phyloP scores from a whole-genome alignment of 768 basidiomycete species.

The Cyclocybe cylindracea region DNA sequence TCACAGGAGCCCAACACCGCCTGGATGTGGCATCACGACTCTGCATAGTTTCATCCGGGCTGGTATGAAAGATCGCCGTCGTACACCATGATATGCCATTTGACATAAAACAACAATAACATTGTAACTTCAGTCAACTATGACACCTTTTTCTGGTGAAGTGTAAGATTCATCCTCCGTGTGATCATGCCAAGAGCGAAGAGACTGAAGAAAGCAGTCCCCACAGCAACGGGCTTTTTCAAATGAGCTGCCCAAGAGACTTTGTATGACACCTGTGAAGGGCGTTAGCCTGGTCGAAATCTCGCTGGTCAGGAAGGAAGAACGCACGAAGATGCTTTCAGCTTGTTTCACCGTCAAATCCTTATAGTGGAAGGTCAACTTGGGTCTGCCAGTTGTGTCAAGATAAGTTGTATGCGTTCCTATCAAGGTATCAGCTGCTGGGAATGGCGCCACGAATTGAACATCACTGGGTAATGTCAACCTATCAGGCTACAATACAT shows the following conservation, averaged over 20 bases:
- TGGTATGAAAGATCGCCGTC: slow-evolving; percentile 2
- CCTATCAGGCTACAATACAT: slow-evolving; percentile 2
- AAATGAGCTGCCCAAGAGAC: slow-evolving; percentile 80
- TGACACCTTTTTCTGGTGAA: slow-evolving; percentile 42
- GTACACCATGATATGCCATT: too few species aligned
- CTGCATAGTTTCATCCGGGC: slow-evolving; percentile 40
- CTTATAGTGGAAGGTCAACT: slow-evolving; percentile 70
- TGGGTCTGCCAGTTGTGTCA: slow-evolving; percentile 87
- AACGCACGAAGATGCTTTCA: slow-evolving; percentile 78
- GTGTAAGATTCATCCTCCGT: slow-evolving; percentile 48
- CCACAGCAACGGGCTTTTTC: slow-evolving; percentile 83
- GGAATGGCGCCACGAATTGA: slow-evolving; percentile 76
- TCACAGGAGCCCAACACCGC: slow-evolving; percentile 34
- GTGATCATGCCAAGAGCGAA: slow-evolving; percentile 53
- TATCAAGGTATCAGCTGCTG: slow-evolving; percentile 57
- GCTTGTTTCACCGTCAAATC: slow-evolving; percentile 79
- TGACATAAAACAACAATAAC: not conserved
- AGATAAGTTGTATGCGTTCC: slow-evolving; percentile 86
- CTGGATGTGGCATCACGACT: slow-evolving; percentile 41
- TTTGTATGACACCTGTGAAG: slow-evolving; percentile 78
- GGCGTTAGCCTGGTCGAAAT: not conserved
- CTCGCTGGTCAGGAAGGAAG: not conserved
- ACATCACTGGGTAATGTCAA: slow-evolving; percentile 59
- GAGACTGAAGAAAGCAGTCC: slow-evolving; percentile 64
- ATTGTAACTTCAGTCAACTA: slow-evolving; percentile 8